Conservation (phyloP, 768 basidiomycete species). For the Naganishia randhawae region DNA sequence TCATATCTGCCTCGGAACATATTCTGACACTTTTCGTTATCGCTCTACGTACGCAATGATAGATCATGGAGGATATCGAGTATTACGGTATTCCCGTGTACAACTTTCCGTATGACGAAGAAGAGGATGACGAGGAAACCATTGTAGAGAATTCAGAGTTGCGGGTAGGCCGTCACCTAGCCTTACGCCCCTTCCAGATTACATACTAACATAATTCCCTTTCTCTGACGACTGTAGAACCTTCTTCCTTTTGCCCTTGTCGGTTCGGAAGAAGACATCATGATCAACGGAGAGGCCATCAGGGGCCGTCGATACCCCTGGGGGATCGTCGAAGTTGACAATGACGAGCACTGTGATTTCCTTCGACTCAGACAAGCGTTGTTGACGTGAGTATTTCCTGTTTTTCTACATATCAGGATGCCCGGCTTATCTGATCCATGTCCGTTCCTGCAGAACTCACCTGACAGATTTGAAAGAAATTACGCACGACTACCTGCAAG, state of each 20-base stretch:
- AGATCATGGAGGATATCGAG: constrained; percentile 99
- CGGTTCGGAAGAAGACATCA: constrained; percentile 94
- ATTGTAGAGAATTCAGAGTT: constrained; percentile 96
- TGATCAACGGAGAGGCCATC: constrained; percentile 76
- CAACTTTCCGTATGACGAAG: constrained; percentile 98
- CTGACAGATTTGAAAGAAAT: constrained; percentile 84
- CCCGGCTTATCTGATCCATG: constrained; percentile 15
- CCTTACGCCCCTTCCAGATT: neutral
- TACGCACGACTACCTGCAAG: constrained; percentile 81
- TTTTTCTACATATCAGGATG: neutral
- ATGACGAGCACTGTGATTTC: constrained; percentile 99
- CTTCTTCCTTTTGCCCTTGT: constrained; percentile 95
- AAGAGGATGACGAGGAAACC: constrained; percentile 98
- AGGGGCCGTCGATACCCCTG: constrained; percentile 95
- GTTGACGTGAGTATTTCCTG: constrained; percentile 57
- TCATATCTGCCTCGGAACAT: constrained; percentile 13
- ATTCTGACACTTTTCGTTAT: neutral
- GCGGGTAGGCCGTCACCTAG: constrained; percentile 57
- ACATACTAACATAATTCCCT: neutral
- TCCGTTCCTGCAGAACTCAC: constrained; percentile 64
- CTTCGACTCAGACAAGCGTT: constrained; percentile 85
- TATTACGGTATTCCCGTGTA: constrained; percentile 97
- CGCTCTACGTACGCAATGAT: neutral
- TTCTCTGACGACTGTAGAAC: constrained; percentile 56
- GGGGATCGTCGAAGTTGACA: constrained; percentile 98